A percentile compares a stretch with the other conserved stretches of the same genome.
Evolutionary conservation across 495 filamentous ascomycete species (phyloP).

Genomic region (Talaromyces adpressus): DNA sequence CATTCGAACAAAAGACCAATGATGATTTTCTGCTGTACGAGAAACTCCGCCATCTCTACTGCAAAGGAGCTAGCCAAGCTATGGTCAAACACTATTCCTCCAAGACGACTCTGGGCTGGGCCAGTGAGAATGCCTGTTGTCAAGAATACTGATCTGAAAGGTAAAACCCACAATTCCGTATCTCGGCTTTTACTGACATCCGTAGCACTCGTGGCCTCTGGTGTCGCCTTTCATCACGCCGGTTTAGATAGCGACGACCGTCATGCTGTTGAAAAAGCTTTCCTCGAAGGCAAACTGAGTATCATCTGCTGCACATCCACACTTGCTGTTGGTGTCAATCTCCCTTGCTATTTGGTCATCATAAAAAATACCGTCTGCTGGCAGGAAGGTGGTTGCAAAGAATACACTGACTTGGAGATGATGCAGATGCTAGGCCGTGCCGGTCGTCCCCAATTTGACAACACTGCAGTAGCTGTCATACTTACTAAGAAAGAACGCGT

Average conservation of each 20-base stretch:
- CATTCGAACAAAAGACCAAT: conserved; percentile 79
- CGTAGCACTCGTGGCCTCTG: conserved; percentile 52
- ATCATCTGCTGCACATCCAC: conserved; percentile 97
- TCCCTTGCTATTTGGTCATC: conserved; percentile 88
- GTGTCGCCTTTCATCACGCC: conserved; percentile 92
- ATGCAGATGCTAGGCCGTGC: conserved; percentile 98
- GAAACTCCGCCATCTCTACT: conserved; percentile 69
- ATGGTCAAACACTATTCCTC: conserved; percentile 50
- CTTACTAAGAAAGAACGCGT: conserved; percentile 68
- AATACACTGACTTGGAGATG: conserved; percentile 88
- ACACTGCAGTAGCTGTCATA: conserved; percentile 78
- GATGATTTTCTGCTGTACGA: conserved; percentile 87
- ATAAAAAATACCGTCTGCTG: conserved; percentile 84
- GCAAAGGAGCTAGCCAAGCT: conserved; percentile 64
- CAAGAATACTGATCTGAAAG: conserved; percentile 54
- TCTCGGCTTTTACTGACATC: not conserved
- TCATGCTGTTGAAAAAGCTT: conserved; percentile 61
- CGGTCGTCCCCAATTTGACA: conserved; percentile 88
- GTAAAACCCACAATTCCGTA: conserved; percentile 24
- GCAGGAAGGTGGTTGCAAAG: conserved; percentile 54
- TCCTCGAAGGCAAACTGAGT: conserved; percentile 66
- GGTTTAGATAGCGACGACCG: conserved; percentile 72
- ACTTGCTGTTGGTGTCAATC: conserved; percentile 85
- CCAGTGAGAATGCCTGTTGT: conserved; percentile 51
- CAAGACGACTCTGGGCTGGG: conserved; percentile 60